Evolutionary conservation across 2,329 filamentous ascomycete species (phyloP).

Genomic region (Shiraia sp.): DNA sequence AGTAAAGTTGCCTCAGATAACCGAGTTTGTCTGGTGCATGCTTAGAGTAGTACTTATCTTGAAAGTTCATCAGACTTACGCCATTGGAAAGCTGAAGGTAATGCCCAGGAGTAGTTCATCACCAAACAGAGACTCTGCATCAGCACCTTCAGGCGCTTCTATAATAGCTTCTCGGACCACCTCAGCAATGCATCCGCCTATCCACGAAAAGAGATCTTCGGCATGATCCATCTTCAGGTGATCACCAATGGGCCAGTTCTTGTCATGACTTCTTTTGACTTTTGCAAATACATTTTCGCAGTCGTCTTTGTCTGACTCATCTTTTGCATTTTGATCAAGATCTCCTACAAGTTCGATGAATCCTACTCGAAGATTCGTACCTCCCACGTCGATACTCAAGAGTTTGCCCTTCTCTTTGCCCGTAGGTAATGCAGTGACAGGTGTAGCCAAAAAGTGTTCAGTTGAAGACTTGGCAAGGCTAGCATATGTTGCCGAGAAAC

Average conservation of each 20-base stretch:
- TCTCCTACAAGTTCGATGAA: conserved; percentile 64
- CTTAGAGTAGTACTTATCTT: conserved; percentile 14
- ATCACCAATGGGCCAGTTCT: conserved; percentile 73
- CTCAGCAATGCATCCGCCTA: conserved; percentile 74
- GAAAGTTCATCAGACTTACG: too few species aligned
- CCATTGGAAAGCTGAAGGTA: conserved; percentile 73
- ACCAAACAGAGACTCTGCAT: conserved; percentile 34
- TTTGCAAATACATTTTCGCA: conserved; percentile 35
- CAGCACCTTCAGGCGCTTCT: conserved; percentile 22
- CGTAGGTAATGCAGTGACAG: conserved; percentile 49
- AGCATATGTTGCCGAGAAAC: conserved; percentile 42
- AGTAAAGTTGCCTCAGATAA: conserved; percentile 66
- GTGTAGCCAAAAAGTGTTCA: conserved; percentile 47
- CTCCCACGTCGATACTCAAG: conserved; percentile 57
- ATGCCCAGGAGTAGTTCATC: conserved; percentile 66
- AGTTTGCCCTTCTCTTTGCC: conserved; percentile 67
- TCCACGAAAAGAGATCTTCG: conserved; percentile 78
- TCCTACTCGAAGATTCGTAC: conserved; percentile 69
- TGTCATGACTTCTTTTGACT: conserved; percentile 66
- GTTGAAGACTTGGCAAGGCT: conserved; percentile 40
- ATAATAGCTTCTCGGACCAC: conserved; percentile 66
- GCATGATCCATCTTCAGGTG: conserved; percentile 74
- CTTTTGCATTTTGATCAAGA: conserved; percentile 33
- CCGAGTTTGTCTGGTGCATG: conserved; percentile 55
- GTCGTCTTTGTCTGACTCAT: conserved; percentile 16